Evolutionary conservation across 441 rosid species (phyloP), one percentile per base, ranked within the genome.

Genomic region (Hura crepitans): DNA sequence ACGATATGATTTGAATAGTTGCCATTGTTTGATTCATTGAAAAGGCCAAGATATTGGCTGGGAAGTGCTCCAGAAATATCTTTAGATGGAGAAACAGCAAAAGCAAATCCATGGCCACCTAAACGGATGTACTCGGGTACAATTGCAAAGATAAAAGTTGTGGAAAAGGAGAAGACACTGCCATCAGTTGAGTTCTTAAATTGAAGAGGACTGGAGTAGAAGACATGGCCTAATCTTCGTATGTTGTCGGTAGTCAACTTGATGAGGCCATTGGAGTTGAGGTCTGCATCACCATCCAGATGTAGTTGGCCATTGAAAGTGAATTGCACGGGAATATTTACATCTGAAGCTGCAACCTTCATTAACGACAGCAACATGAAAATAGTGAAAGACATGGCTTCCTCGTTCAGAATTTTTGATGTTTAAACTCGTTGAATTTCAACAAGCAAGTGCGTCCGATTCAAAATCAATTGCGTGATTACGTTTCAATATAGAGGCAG

Each of bases 101-200:
- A 87, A 62, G 86, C 90, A 33, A 91, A 47, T 31, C 97, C 97
- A 55, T 87, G 96, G 55, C 97, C 96, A 20, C 89, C 87, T 15
- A 87, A 86, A 15, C 51, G 55, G 2, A 83, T 72, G 31, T 80
- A 83, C 78, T 84, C 82, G 17, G 93, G 83, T 10, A 81, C 82
- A 42, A n/a, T n/a, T n/a, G n/a, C n/a, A n/a, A n/a, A n/a, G n/a
- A n/a, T n/a, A n/a, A n/a, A n/a, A n/a, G n/a, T n/a, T n/a, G n/a
- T n/a, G n/a, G n/a, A n/a, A n/a, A n/a, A n/a, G n/a, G n/a, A n/a
- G n/a, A n/a, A n/a, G 2, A 73, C 74, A 70, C 46, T 11, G 33
- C 18, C 53, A 76, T 17, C n/a, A n/a, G n/a, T 64, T 22, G 81
- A 17, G 80, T 65, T 72, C 78, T 82, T 87, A 85, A 87, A 85